Conservation (phyloP, 768 basidiomycete species). For the Lactarius hengduanensis region DNA sequence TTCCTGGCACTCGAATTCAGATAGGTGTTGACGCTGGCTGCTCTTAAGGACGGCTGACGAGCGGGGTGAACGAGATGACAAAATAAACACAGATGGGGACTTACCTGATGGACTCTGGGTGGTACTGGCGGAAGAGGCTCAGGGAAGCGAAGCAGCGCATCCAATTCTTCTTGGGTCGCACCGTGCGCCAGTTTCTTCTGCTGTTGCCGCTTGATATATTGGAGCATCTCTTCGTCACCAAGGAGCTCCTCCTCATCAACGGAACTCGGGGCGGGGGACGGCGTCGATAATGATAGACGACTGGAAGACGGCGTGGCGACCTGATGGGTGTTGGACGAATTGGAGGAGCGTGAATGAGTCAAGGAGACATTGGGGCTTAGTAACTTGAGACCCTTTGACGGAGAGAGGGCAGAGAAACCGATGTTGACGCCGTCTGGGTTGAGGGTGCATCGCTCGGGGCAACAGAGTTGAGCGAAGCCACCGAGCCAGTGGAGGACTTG, state of each 20-base stretch:
- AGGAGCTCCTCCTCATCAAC: constrained; percentile 83
- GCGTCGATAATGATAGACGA: constrained; percentile 75
- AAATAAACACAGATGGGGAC: constrained; percentile 32
- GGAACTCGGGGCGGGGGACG: constrained; percentile 75
- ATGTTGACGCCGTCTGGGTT: constrained; percentile 43
- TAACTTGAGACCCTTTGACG: constrained; percentile 80
- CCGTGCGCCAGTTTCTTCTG: constrained; percentile 83
- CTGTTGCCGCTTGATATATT: constrained; percentile 88
- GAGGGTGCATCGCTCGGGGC: constrained; percentile 37
- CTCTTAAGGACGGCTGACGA: constrained; percentile 62
- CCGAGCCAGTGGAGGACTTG: constrained; percentile 80
- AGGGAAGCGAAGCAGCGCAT: constrained; percentile 88
- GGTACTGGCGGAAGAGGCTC: constrained; percentile 76
- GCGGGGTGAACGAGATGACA: neutral
- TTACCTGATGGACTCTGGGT: constrained; percentile 70
- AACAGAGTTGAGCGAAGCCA: constrained; percentile 62
- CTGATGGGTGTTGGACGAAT: constrained; percentile 53
- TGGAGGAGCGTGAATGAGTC: constrained; percentile 54
- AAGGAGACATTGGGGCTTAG: constrained; percentile 75
- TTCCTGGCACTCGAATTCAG: constrained; percentile 88
- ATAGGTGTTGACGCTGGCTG: constrained; percentile 66
- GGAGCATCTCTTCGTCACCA: constrained; percentile 97
- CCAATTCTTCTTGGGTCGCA: constrained; percentile 82
- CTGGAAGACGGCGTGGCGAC: constrained; percentile 64
- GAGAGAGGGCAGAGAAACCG: constrained; percentile 84